Evolutionary conservation across 1,139 yeast genomes (phyloP).

Genomic region (Kodamaea sp.): DNA sequence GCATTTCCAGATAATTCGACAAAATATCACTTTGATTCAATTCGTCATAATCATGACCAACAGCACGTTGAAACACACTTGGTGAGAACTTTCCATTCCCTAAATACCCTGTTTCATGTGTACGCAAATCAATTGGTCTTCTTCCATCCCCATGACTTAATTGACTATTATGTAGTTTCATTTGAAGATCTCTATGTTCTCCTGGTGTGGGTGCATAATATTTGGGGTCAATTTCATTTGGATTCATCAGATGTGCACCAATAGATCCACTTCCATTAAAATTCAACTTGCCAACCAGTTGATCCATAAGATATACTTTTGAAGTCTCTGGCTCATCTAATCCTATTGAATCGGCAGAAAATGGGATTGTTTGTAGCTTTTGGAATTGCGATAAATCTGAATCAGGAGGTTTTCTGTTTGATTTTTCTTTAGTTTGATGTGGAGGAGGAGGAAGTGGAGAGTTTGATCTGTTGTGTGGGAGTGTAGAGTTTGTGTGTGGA

Average conservation of each 20-base stretch:
- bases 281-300: slow-evolving; percentile 31
- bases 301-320: slow-evolving; percentile 33
- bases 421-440: slow-evolving; percentile 6
- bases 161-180: slow-evolving; percentile 6
- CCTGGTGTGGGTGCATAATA: slow-evolving; percentile 48
- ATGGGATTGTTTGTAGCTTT: slow-evolving; percentile 27
- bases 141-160: slow-evolving; percentile 1
- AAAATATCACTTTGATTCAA: slow-evolving; percentile 11
- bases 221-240: slow-evolving; percentile 42
- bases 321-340: slow-evolving; percentile 28
- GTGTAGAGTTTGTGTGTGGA: slow-evolving; percentile 3
- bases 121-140: slow-evolving; percentile 15
- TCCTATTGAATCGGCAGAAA: slow-evolving; percentile 46
- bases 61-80: slow-evolving; percentile 30
- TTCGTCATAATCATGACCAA: slow-evolving; percentile 10
- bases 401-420: slow-evolving; percentile 21
- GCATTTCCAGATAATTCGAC: slow-evolving; percentile 37
- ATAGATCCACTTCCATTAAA: slow-evolving; percentile 10
- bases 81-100: slow-evolving; percentile 39
- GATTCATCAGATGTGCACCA: slow-evolving; percentile 18
- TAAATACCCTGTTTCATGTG: slow-evolving; percentile 21
- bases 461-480: neutral
- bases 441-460: slow-evolving; percentile 3
- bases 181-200: slow-evolving; percentile 23
- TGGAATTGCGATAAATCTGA: neutral